Percentiles rank a stretch among this genome's conserved stretches.
Conservation (phyloP, 1,284 basidiomycete species). For the Sanghuangporus sanghuang region DNA sequence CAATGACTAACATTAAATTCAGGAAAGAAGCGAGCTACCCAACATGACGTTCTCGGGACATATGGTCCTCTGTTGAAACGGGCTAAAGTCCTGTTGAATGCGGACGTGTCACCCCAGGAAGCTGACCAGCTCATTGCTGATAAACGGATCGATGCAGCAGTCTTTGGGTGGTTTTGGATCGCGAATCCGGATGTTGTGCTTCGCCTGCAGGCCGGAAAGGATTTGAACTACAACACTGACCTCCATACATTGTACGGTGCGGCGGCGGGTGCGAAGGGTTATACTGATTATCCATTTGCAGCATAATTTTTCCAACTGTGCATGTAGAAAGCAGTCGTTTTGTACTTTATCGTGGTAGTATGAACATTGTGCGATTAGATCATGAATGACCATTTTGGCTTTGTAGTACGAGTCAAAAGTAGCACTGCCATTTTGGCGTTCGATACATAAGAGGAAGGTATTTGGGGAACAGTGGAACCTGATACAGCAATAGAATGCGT, state of each 20-base stretch:
- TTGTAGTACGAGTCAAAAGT: not conserved
- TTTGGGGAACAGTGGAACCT: too few species aligned
- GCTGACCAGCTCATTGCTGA: conserved; percentile 20
- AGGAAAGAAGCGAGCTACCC: conserved; percentile 22
- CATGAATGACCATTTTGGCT: too few species aligned
- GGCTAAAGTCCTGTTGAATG: conserved; percentile 22
- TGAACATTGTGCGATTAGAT: too few species aligned
- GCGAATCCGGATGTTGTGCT: conserved; percentile 24
- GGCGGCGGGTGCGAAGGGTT: conserved; percentile 18
- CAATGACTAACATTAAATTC: not conserved
- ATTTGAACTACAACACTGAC: conserved; percentile 18
- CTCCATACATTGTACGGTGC: conserved; percentile 16
- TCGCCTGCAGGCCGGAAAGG: conserved; percentile 21
- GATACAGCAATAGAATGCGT: too few species aligned
- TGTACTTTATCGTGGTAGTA: too few species aligned
- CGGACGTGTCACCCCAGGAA: conserved; percentile 22
- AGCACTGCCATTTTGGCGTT: too few species aligned
- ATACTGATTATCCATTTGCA: conserved; percentile 24
- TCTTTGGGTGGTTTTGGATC: conserved; percentile 25
- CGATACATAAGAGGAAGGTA: too few species aligned
- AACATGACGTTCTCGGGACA: conserved; percentile 26
- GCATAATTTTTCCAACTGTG: not conserved
- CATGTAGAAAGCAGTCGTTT: not conserved
- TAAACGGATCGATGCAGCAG: conserved; percentile 21
- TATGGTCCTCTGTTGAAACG: conserved; percentile 33